phyloP scores from a whole-genome alignment of 495 filamentous ascomycete genomes.

The Hypoxylon rickii region DNA sequence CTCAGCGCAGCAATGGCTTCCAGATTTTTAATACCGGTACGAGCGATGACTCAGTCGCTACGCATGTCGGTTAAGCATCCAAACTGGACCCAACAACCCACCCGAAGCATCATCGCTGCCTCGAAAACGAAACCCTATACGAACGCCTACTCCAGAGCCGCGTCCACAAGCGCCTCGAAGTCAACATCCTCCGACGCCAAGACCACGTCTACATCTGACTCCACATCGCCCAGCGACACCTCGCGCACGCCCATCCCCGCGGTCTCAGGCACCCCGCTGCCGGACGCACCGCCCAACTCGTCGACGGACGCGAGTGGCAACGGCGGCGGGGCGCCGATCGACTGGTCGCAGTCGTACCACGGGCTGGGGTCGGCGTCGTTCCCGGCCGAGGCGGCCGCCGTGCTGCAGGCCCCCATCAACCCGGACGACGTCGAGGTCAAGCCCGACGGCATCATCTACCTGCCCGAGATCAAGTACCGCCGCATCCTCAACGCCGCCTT shows the following conservation, averaged over 20 bases:
- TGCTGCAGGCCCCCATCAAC: slow-evolving; percentile 69
- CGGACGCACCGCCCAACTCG: slow-evolving; percentile 26
- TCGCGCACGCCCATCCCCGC: slow-evolving; percentile 30
- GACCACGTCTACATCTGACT: slow-evolving; percentile 1
- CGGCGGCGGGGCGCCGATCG: slow-evolving; percentile 65
- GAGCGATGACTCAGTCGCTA: not conserved
- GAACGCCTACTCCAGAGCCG: not conserved
- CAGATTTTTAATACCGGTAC: slow-evolving; percentile 17
- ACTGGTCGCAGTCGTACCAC: slow-evolving; percentile 94
- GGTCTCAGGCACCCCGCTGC: slow-evolving; percentile 26
- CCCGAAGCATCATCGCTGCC: slow-evolving; percentile 18
- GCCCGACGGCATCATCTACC: slow-evolving; percentile 92
- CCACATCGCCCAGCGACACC: too few relatives aligned
- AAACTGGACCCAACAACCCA: not conserved
- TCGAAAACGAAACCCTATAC: slow-evolving; percentile 21
- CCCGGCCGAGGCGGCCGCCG: slow-evolving; percentile 70
- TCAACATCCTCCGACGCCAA: not conserved
- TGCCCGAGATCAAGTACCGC: slow-evolving; percentile 98
- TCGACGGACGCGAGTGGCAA: slow-evolving; percentile 40
- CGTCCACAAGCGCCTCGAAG: not conserved
- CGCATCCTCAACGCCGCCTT: slow-evolving; percentile 90
- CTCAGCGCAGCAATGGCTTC: slow-evolving; percentile 31
- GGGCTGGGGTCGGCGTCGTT: slow-evolving; percentile 80
- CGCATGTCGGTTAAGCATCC: not conserved
- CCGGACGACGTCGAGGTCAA: slow-evolving; percentile 91